phyloP scores from a whole-genome alignment of 2,329 filamentous ascomycete species.

The Aureobasidium zeae region DNA sequence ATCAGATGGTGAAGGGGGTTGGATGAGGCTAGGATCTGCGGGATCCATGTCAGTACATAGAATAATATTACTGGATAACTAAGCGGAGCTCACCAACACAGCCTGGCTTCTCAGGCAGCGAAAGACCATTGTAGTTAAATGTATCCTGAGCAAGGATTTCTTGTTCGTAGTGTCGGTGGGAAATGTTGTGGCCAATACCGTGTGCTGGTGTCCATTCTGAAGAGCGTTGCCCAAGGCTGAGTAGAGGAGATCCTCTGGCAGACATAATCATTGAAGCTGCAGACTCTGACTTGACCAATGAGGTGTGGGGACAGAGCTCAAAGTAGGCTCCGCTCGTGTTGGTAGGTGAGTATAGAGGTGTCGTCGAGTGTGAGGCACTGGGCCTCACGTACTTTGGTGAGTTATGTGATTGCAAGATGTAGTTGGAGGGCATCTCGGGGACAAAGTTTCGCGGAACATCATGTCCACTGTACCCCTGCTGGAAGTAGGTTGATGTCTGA shows the following conservation, averaged over 20 bases:
- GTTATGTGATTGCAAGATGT: slow-evolving; percentile 6
- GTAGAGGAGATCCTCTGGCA: slow-evolving; percentile 43
- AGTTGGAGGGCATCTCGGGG: neutral
- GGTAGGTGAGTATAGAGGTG: slow-evolving; percentile 34
- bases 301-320: slow-evolving; percentile 35
- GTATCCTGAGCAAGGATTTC: slow-evolving; percentile 48
- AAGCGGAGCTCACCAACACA: slow-evolving; percentile 44
- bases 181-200: slow-evolving; percentile 54
- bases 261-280: slow-evolving; percentile 44
- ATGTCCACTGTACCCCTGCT: neutral
- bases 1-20: slow-evolving; percentile 39
- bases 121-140: slow-evolving; percentile 44
- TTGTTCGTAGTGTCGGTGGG: slow-evolving; percentile 45
- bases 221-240: slow-evolving; percentile 52
- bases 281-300: slow-evolving; percentile 43
- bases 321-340: slow-evolving; percentile 39
- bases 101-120: slow-evolving; percentile 36
- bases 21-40: slow-evolving; percentile 50
- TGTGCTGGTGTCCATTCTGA: slow-evolving; percentile 48
- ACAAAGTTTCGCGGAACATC: neutral
- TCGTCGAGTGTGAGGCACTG: slow-evolving; percentile 20
- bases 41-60: slow-evolving; percentile 1
- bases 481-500: slow-evolving; percentile 2
- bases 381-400: slow-evolving; percentile 1
- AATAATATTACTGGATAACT: slow-evolving; percentile 19